Percentiles rank a stretch among this genome's conserved stretches.
These are phyloP conservation scores for Wickerhamomyces queroliae DNA, from an alignment of 805 yeast species.

Conservation along the genomic window DNA sequence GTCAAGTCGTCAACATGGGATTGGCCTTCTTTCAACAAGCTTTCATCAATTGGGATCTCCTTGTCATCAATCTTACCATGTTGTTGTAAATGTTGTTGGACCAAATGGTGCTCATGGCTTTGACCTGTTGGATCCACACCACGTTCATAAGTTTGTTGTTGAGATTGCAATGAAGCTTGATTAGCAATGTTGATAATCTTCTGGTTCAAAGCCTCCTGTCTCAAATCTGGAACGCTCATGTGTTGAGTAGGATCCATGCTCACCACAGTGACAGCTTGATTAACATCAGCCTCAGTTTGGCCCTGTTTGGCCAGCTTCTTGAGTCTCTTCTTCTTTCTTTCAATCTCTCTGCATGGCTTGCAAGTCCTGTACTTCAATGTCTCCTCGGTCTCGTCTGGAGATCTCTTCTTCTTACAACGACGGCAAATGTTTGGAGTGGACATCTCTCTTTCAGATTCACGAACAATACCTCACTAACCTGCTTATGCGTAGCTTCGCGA, in stretches of 20 bases:
- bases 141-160: slow-evolving; percentile 1
- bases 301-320: slow-evolving; percentile 10
- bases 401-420: slow-evolving; percentile 25
- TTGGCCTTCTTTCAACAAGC: slow-evolving; percentile 7
- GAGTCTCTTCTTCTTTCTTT: slow-evolving; percentile 18
- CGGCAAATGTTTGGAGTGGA: slow-evolving; percentile 12
- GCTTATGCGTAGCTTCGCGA: too few species aligned
- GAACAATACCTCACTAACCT: too few species aligned
- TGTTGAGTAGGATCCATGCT: slow-evolving; percentile 6
- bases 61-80: slow-evolving; percentile 8
- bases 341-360: slow-evolving; percentile 24
- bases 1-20: background rate
- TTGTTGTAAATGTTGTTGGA: slow-evolving; percentile 5
- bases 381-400: slow-evolving; percentile 22
- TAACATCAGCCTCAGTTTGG: background rate
- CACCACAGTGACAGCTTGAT: slow-evolving; percentile 2
- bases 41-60: slow-evolving; percentile 13
- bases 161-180: slow-evolving; percentile 1
- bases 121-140: background rate
- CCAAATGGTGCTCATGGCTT: slow-evolving; percentile 1
- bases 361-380: slow-evolving; percentile 26
- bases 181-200: slow-evolving; percentile 8
- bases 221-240: slow-evolving; percentile 6
- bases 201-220: background rate
- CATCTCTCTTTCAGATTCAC: too few species aligned